Base-by-base conservation (phyloP, 306 rosid genomes). In the Abrus pulchellus region DNA sequence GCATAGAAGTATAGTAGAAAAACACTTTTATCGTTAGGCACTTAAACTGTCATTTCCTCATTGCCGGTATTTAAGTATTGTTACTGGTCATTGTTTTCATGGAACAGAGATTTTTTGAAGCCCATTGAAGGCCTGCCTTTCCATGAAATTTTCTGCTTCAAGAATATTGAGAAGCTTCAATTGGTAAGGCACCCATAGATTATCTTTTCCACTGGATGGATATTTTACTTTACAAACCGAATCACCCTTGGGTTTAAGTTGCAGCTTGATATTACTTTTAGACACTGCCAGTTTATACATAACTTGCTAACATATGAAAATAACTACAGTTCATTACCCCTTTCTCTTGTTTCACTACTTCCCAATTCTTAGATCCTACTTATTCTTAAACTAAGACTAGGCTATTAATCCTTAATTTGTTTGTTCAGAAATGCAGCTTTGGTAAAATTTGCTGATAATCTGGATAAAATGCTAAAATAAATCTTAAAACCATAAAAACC, bases 61-160 rank as follows among this genome's bases (percentile, higher is more conserved):
- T 66, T 57, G 44, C 53, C 29, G 43, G 33, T 80, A 8, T 62
- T 56, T 55, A 57, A 63, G 56, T 65, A 70, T 54, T 55, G 5
- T 36, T 75, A 49, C 49, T 32, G 63, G 43, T 82, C 50, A 57
- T 55, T 74, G 63, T 82, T 82, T 86, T 75, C 73, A 54, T 81
- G 81, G 45, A 73, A 82, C 93, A 93, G 98, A 85, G 85, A 89
- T 78, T 88, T 72, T 86, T 69, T 91, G 87, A 90, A 64, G 87
- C 97, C 99, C 47, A 82, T 89, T 73, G 91, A 89, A 74, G 84
- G 94, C 86, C 74, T 81, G 78, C 89, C 94, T 67, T 89, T 89
- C 67, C 92, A 93, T 79, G 97, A 95, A 86, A 80, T 88, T 83
- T 81, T 85, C 59, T 90, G 97, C 92, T 95, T 93, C 84, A 90